phyloP scores from a whole-genome alignment of 805 yeast species.

The Yarrowia yakushimensis region DNA sequence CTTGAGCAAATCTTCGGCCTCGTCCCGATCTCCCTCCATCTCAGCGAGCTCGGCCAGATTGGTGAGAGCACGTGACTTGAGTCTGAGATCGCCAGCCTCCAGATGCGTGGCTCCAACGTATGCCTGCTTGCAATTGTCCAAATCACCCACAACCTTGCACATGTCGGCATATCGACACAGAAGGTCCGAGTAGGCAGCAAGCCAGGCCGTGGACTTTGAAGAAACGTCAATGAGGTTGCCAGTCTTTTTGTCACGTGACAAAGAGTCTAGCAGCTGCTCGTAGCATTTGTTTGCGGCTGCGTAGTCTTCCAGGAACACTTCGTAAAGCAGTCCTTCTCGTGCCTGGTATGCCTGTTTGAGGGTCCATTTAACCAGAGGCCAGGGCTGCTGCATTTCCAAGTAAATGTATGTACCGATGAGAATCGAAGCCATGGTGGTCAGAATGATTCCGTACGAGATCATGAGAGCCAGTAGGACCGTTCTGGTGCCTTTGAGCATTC shows the following conservation, averaged over 20 bases:
- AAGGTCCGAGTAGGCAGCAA: background rate
- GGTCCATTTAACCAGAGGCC: background rate
- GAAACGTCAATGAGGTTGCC: background rate
- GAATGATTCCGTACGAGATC: conserved; percentile 14
- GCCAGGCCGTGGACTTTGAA: background rate
- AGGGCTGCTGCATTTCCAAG: conserved; percentile 4
- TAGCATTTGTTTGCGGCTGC: background rate
- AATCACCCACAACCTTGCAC: conserved; percentile 7
- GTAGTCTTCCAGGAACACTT: background rate
- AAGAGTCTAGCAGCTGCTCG: background rate
- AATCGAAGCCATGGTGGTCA: background rate
- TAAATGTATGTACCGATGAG: background rate
- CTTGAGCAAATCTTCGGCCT: background rate
- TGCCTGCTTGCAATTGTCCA: conserved; percentile 7
- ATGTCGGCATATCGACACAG: conserved; percentile 22
- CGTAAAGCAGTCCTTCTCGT: conserved; percentile 3
- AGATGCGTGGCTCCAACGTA: background rate
- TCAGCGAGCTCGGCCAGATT: conserved; percentile 3
- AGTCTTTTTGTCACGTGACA: conserved; percentile 4
- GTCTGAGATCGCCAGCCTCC: background rate
- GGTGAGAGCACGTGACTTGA: background rate
- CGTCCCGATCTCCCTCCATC: background rate
- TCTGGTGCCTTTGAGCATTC: background rate
- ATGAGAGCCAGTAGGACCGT: conserved; percentile 8
- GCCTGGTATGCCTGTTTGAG: background rate